Conservation (phyloP, 805 yeast genomes). For the Candida saitoana region DNA sequence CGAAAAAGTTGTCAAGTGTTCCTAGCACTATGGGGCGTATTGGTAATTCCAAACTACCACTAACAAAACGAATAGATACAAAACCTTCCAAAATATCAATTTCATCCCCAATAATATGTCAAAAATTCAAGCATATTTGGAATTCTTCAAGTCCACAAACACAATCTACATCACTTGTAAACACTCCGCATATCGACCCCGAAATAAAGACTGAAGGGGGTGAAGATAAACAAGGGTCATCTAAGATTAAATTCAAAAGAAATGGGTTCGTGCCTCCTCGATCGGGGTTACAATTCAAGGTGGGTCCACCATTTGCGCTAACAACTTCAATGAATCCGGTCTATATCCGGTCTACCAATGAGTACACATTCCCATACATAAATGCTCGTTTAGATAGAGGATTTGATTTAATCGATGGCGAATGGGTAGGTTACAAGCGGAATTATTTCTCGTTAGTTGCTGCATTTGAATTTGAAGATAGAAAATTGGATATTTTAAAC, state of each 20-base stretch:
- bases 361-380: slow-evolving; percentile 36
- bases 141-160: neutral
- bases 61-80: neutral
- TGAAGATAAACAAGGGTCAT: neutral
- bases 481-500: slow-evolving; percentile 23
- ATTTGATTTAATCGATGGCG: slow-evolving; percentile 44
- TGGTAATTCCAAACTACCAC: neutral
- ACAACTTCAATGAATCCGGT: slow-evolving; percentile 22
- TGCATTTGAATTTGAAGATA: slow-evolving; percentile 39
- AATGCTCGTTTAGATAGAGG: slow-evolving; percentile 63
- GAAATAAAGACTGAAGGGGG: neutral
- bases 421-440: slow-evolving; percentile 70
- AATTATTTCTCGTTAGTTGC: slow-evolving; percentile 65
- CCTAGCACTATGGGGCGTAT: neutral
- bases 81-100: neutral
- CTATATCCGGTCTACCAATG: slow-evolving; percentile 20
- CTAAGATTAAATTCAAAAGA: slow-evolving; percentile 1
- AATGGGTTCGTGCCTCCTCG: slow-evolving; percentile 56
- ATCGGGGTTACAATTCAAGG: slow-evolving; percentile 58
- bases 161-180: neutral
- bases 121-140: slow-evolving; percentile 1
- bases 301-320: slow-evolving; percentile 56
- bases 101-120: neutral
- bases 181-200: neutral
- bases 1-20: neutral